Evolutionary conservation across 2,329 filamentous ascomycete species (phyloP), one percentile per base, ranked within the genome.

Genomic region (Rhynchosporium secalis): DNA sequence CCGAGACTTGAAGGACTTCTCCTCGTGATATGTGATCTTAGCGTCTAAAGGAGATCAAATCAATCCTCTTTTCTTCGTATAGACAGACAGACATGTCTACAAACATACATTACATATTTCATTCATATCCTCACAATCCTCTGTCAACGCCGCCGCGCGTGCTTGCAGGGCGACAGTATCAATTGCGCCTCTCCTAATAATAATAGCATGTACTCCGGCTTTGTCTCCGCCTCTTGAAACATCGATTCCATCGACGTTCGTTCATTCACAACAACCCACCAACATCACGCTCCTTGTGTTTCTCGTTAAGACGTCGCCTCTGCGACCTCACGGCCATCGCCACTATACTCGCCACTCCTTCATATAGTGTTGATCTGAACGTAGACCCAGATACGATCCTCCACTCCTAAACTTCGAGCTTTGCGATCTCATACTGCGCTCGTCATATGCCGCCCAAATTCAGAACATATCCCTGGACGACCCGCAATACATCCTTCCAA

Each of bases 311-410:
- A 55, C 61, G 63, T 62, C 60, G 58, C 48, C 61, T 55, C 43
- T 46, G 60, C 61, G 63, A 65, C 63, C 58, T 49, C 58, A 58
- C 43, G 60, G 63, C 63, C 58, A 56, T 62, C 60, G 60, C 63
- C 62, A 65, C 49, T 38, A 38, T 57, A 12, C 52, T 62, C 63
- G 63, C 63, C 60, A 62, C 63, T 62, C 63, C 26, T 65, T 65
- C 36, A 20, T 9, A 52, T 29, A 26, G 13, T 40, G n/a, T 29
- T 40, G 20, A 48, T 36, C 31, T 61, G 55, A 28, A 58, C 48
- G 58, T 51, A 49, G 56, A 57, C 47, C 52, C 57, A 41, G 26
- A 47, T 51, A 54, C 60, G 54, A 62, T 65, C 63, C 60, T 60
- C 56, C 49, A 31, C 48, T 29, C 40, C 43, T 43, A 38, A 56